A percentile compares a stretch with the other conserved stretches of the same genome.
Conservation (phyloP, 768 basidiomycete genomes). For the Tephrocybe sp. region DNA sequence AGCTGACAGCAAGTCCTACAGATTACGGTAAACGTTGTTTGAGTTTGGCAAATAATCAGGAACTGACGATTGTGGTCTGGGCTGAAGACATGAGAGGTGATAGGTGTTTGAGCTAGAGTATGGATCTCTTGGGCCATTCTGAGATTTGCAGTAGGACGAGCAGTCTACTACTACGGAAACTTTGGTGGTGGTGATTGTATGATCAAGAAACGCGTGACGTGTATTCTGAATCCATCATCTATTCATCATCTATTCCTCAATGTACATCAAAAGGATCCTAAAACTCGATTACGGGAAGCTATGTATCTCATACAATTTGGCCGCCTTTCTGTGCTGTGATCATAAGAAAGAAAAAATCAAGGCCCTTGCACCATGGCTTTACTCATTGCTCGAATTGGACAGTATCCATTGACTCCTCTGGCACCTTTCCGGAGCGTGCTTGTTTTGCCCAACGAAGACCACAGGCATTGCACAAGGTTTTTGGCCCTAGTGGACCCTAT, state of each 20-base stretch:
- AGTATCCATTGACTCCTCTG: conserved; percentile 28
- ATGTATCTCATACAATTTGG: no score
- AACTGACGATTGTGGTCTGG: conserved; percentile 80
- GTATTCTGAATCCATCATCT: no score
- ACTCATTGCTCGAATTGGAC: conserved; percentile 2
- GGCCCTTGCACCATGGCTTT: no score
- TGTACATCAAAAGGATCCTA: no score
- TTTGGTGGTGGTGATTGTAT: background rate
- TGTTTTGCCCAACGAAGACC: conserved; percentile 91
- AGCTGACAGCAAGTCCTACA: conserved; percentile 85
- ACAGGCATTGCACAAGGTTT: conserved; percentile 97
- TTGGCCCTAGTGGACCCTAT: conserved; percentile 90
- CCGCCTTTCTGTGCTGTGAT: no score
- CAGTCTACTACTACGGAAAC: conserved; percentile 77
- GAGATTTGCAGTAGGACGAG: conserved; percentile 60
- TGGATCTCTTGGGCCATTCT: conserved; percentile 70
- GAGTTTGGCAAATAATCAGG: background rate
- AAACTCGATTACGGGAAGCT: no score
- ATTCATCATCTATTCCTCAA: no score
- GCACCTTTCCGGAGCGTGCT: conserved; percentile 31
- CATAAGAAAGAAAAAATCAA: no score
- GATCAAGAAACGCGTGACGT: background rate
- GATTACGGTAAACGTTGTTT: conserved; percentile 5
- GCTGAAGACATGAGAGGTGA: conserved; percentile 91
- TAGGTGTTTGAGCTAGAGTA: conserved; percentile 75